phyloP scores from a whole-genome alignment of 768 basidiomycete genomes.

The Calocybe gangraenosa region DNA sequence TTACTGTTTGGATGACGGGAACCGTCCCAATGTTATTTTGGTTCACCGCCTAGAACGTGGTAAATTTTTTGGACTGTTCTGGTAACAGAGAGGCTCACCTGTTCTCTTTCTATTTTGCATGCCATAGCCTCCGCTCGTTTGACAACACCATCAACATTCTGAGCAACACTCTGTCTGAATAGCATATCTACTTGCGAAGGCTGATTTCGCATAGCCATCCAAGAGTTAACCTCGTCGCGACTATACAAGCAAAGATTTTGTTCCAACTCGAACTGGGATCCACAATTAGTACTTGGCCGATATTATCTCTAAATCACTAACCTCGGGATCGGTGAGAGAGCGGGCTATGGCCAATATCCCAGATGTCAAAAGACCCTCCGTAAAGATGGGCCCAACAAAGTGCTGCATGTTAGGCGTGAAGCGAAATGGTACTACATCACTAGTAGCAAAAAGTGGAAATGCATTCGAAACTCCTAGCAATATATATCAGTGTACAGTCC shows the following conservation, averaged over 20 bases:
- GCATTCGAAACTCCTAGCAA: slow-evolving; percentile 35
- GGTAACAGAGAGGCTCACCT: slow-evolving; percentile 37
- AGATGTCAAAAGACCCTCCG: slow-evolving; percentile 84
- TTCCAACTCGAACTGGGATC: slow-evolving; percentile 78
- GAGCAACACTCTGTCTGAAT: slow-evolving; percentile 51
- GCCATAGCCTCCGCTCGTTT: slow-evolving; percentile 81
- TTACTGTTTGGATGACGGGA: slow-evolving; percentile 77
- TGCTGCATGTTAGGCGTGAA: slow-evolving; percentile 95
- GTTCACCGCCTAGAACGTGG: slow-evolving; percentile 25
- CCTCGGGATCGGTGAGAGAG: slow-evolving; percentile 89
- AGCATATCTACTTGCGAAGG: slow-evolving; percentile 53
- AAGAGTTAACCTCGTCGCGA: slow-evolving; percentile 85
- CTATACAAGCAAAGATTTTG: slow-evolving; percentile 89
- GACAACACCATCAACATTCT: slow-evolving; percentile 65
- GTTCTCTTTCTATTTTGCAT: slow-evolving; percentile 83
- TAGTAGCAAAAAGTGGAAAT: slow-evolving; percentile 65
- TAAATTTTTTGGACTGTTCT: background rate
- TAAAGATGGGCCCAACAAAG: slow-evolving; percentile 84
- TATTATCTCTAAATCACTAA: slow-evolving; percentile 25
- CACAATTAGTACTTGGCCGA: background rate
- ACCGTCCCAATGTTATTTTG: slow-evolving; percentile 33
- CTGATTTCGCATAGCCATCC: slow-evolving; percentile 58
- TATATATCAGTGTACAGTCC: background rate
- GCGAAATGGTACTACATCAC: slow-evolving; percentile 93
- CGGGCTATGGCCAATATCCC: slow-evolving; percentile 90